phyloP scores from a whole-genome alignment of 345 rosid genomes.

The Eucalyptus marginata region DNA sequence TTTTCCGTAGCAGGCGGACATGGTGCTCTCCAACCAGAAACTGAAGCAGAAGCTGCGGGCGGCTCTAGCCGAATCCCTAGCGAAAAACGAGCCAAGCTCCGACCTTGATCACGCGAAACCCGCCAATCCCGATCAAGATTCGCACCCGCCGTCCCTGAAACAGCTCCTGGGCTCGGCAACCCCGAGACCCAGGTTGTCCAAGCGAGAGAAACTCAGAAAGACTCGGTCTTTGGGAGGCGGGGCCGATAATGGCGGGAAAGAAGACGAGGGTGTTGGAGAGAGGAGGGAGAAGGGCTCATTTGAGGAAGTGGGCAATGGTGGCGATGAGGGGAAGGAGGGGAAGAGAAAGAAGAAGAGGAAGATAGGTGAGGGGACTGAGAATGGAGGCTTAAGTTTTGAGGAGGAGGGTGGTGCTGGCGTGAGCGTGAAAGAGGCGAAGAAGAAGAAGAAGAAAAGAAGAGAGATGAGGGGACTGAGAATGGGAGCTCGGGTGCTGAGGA shows the following conservation, averaged over 20 bases:
- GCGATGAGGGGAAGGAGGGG: background rate
- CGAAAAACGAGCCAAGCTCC: background rate
- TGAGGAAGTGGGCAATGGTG: background rate
- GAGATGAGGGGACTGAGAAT: background rate
- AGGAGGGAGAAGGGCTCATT: constrained; percentile 1
- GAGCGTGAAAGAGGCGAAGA: background rate
- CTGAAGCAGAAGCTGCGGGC: constrained; percentile 70
- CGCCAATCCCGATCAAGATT: background rate
- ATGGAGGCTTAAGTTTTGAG: background rate
- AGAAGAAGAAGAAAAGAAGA: background rate
- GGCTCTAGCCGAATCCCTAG: constrained; percentile 25
- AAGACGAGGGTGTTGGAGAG: constrained; percentile 4
- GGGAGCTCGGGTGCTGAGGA: background rate
- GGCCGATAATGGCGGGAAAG: background rate
- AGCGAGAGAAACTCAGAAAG: constrained; percentile 66
- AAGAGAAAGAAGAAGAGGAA: background rate
- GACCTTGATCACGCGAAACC: background rate
- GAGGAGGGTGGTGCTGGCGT: background rate
- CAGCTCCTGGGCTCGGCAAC: constrained; percentile 42
- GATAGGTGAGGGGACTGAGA: background rate
- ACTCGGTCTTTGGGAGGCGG: constrained; percentile 4
- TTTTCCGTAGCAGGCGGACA: background rate
- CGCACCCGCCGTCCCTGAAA: constrained; percentile 31
- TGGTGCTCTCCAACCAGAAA: constrained; percentile 93
- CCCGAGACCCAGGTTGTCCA: constrained; percentile 55